Percentiles rank a stretch among this genome's conserved stretches.
Evolutionary conservation across 352 stramenopile genomes (phyloP).

Genomic region (Globisporangium sylvaticum): DNA sequence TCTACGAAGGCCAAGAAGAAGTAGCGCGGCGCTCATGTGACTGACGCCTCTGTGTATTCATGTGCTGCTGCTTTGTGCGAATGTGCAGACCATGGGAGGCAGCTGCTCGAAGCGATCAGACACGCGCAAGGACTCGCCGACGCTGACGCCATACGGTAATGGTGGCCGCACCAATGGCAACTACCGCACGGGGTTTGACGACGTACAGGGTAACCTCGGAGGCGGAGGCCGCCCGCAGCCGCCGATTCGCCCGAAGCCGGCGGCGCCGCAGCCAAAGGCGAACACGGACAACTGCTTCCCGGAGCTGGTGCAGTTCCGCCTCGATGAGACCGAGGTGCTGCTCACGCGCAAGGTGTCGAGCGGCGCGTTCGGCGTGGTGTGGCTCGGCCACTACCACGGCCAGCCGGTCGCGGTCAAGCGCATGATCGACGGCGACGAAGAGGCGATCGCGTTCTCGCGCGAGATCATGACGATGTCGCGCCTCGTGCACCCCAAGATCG

Average conservation of each 20-base stretch:
- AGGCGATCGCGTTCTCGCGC: slow-evolving; percentile 67
- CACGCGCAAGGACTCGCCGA: slow-evolving; percentile 10
- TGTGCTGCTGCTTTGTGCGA: background rate
- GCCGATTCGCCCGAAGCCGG: background rate
- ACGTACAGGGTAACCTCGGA: background rate
- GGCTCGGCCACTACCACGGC: slow-evolving; percentile 84
- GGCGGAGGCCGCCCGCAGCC: slow-evolving; percentile 2
- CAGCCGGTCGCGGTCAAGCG: slow-evolving; percentile 83
- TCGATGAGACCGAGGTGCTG: slow-evolving; percentile 82
- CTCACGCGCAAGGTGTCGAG: slow-evolving; percentile 81
- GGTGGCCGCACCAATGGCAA: background rate
- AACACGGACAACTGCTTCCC: slow-evolving; percentile 66
- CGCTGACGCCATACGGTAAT: slow-evolving; percentile 7
- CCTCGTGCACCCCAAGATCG: slow-evolving; percentile 77
- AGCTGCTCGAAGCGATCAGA: slow-evolving; percentile 9
- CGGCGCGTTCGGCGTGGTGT: slow-evolving; percentile 79
- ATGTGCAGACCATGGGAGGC: slow-evolving; percentile 11
- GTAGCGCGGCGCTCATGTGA: background rate
- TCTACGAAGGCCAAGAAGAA: background rate
- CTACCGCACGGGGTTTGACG: background rate
- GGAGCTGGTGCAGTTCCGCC: slow-evolving; percentile 60
- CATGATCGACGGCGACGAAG: slow-evolving; percentile 82
- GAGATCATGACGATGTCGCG: slow-evolving; percentile 85
- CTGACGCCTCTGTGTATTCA: background rate
- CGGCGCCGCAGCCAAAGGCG: slow-evolving; percentile 11